A percentile compares a stretch with the other conserved stretches of the same genome.
These are phyloP conservation scores for Kwoniella heveanensis DNA, from an alignment of 768 basidiomycete genomes.

Conservation along the genomic window DNA sequence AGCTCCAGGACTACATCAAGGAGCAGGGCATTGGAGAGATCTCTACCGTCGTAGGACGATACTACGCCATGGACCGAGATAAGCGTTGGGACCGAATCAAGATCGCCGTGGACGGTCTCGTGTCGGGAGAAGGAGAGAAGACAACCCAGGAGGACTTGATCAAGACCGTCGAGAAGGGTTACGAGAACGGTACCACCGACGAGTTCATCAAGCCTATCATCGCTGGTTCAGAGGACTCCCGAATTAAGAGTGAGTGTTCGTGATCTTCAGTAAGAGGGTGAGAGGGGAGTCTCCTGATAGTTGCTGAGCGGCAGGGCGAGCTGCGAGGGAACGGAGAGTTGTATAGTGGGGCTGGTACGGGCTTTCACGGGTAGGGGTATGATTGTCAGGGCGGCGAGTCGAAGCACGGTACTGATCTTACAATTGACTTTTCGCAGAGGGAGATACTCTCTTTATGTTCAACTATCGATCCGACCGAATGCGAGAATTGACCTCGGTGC, in stretches of 20 bases:
- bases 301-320: no score
- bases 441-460: constrained; percentile 91
- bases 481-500: constrained; percentile 81
- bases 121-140: constrained; percentile 67
- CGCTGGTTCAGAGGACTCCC: constrained; percentile 72
- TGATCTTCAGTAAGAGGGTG: no score
- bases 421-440: constrained; percentile 59
- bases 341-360: no score
- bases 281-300: no score
- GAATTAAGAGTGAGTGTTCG: constrained; percentile 69
- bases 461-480: constrained; percentile 97
- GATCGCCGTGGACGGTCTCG: constrained; percentile 81
- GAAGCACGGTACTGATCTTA: not conserved
- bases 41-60: constrained; percentile 81
- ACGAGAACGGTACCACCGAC: constrained; percentile 83
- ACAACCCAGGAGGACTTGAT: constrained; percentile 64
- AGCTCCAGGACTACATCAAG: constrained; percentile 76
- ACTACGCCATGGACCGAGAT: constrained; percentile 97
- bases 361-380: not conserved
- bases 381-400: no score
- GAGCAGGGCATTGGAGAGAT: constrained; percentile 71
- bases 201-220: constrained; percentile 97
- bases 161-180: constrained; percentile 70
- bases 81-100: constrained; percentile 95
- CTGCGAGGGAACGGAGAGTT: no score